A percentile compares a stretch with the other conserved stretches of the same genome.
Conservation (phyloP, 805 yeast species). For the Kuraishia cidri region DNA sequence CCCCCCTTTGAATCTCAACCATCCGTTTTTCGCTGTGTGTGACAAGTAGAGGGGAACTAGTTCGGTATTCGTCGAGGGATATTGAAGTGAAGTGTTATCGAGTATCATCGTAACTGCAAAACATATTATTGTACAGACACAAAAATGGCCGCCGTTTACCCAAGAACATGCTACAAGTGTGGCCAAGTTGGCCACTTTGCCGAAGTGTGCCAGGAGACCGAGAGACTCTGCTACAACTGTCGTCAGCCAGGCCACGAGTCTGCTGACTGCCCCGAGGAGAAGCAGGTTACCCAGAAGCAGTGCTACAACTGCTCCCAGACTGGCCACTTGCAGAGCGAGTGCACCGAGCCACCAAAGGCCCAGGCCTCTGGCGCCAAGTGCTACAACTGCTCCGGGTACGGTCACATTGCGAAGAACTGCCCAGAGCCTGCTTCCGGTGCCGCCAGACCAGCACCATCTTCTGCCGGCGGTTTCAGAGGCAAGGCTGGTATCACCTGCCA, state of each 20-base stretch:
- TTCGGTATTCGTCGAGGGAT: no score
- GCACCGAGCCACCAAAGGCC: slow-evolving; percentile 47
- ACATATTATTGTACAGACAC: no score
- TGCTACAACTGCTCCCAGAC: slow-evolving; percentile 90
- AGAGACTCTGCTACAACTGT: slow-evolving; percentile 89
- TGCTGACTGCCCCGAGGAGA: slow-evolving; percentile 81
- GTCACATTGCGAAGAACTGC: slow-evolving; percentile 81
- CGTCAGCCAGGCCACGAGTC: slow-evolving; percentile 86
- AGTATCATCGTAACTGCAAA: no score
- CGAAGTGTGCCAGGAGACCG: slow-evolving; percentile 76
- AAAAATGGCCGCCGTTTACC: slow-evolving; percentile 21
- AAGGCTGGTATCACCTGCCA: slow-evolving; percentile 51
- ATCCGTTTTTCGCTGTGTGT: no score
- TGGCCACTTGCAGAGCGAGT: slow-evolving; percentile 84
- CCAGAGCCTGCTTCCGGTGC: slow-evolving; percentile 29
- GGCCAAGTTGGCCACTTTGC: slow-evolving; percentile 91
- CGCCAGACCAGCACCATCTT: slow-evolving; percentile 9
- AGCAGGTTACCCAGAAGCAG: slow-evolving; percentile 76
- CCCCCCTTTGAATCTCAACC: no score
- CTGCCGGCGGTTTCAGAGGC: slow-evolving; percentile 1
- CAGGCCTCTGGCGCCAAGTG: slow-evolving; percentile 49
- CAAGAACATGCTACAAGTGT: slow-evolving; percentile 83
- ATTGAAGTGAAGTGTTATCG: no score
- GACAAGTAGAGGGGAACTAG: no score
- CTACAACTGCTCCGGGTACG: slow-evolving; percentile 69